Evolutionary conservation across 805 yeast genomes (phyloP), one percentile per base, ranked within the genome.

Genomic region (Ogataea corticis): DNA sequence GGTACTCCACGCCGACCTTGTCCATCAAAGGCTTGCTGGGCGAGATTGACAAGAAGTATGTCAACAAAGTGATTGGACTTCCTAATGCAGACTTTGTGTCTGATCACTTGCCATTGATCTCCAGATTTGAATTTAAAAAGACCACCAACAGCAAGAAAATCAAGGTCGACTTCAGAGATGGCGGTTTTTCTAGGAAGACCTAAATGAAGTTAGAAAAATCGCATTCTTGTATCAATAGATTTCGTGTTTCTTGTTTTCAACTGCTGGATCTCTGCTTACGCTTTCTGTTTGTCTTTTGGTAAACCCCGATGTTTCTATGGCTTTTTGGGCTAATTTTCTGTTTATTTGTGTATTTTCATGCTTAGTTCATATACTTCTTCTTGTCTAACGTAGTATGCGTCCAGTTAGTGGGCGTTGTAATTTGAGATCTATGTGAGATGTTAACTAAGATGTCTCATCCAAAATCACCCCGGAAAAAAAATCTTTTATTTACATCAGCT

Each of bases 1-100:
- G 98, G 96, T 90, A 87, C 67, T 81, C 96, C 2, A 86, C 96
- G 7, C 75, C 82, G 12, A 73, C 82, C n/a, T 72, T 94, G 50
- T 79, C 83, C 45, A 96, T 94, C 7, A 82, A 82, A 55, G 97
- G 97, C 7, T 69, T 94, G 57, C 71, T 92, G 44, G 98, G 97
- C 21, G 80, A 82, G 56, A 80, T 91, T 34, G 97, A 92, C 63
- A 75, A 75, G 37, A 86, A 85, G 3, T 94, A 94, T 63, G 75
- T 84, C 38, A 71, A 77, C 45, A 83, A 83, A 54, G 82, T 82
- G 50, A 85, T 94, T 62, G 99, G 98, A 7, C 82, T 94, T 66
- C 99, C 99, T 16, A 88, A 88, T 61, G 88, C 90, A 17, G 87
- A 90, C 63, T 86, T 85, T 70, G 97, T 98, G 18, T 87, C 96